These are phyloP conservation scores for Gaeumannomyces tritici DNA, from an alignment of 2,329 filamentous ascomycete species.

Conservation along the genomic window DNA sequence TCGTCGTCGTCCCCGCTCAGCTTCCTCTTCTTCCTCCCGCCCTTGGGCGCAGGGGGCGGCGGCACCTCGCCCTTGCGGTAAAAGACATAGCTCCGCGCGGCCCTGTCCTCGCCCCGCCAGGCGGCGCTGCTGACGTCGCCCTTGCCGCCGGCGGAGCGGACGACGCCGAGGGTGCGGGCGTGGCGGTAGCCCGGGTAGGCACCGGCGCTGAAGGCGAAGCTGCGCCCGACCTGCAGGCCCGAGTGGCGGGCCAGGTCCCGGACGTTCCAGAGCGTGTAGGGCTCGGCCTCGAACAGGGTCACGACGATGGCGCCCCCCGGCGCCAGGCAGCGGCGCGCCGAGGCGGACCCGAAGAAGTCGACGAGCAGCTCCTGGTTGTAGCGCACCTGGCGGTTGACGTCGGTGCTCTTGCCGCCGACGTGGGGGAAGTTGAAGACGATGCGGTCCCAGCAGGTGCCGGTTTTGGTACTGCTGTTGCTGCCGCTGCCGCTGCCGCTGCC, in stretches of 20 bases:
- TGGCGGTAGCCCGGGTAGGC: slow-evolving; percentile 69
- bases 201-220: slow-evolving; percentile 56
- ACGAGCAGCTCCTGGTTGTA: slow-evolving; percentile 78
- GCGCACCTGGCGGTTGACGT: slow-evolving; percentile 89
- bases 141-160: slow-evolving; percentile 35
- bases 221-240: slow-evolving; percentile 59
- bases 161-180: slow-evolving; percentile 61
- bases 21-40: slow-evolving; percentile 12
- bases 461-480: slow-evolving; percentile 26
- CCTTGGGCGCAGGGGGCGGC: slow-evolving; percentile 14
- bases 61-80: slow-evolving; percentile 44
- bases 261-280: slow-evolving; percentile 94
- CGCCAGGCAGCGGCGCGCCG: slow-evolving; percentile 40
- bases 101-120: slow-evolving; percentile 43
- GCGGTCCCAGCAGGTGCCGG: slow-evolving; percentile 51
- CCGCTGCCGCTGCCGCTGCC: slow-evolving; percentile 18
- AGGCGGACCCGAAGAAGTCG: slow-evolving; percentile 52
- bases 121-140: slow-evolving; percentile 15
- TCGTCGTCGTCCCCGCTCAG: neutral
- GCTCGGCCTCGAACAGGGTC: slow-evolving; percentile 85
- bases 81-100: slow-evolving; percentile 52
- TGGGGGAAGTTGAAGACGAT: slow-evolving; percentile 97
- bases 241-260: slow-evolving; percentile 74
- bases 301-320: slow-evolving; percentile 60
- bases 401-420: slow-evolving; percentile 81